Evolutionary conservation across 2,329 filamentous ascomycete genomes (phyloP), one percentile per base, ranked within the genome.

Genomic region (Pseudogymnoascus sp.): DNA sequence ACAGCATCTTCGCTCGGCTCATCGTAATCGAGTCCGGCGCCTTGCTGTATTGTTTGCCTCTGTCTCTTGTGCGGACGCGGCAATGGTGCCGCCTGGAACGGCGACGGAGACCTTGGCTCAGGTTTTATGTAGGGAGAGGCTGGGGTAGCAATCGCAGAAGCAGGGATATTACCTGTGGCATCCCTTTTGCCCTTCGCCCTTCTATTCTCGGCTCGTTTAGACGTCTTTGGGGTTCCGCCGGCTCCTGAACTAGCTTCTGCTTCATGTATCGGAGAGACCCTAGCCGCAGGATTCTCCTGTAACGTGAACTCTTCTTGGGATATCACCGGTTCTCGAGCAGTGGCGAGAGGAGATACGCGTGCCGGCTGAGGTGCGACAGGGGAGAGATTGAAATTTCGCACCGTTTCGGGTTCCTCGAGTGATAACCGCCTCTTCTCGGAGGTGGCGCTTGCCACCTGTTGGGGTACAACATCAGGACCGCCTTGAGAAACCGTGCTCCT

Each of bases 321-420:
- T 38, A 70, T 61, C 14, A 70, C 69, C 64, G 69, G 68, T 30
- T 68, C 65, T 66, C 74, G 74, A 59, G 77, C 73, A 70, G 76
- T 74, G 67, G 81, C 76, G 75, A 87, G 70, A 65, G 81, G 77
- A 72, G 88, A 80, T 65, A 84, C 85, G 70, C 89, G 87, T 57
- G 86, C 85, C 60, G 90, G 88, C 69, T 90, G 89, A 25, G 90
- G 89, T 59, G 89, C 89, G 70, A 87, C 76, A 41, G 87, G 88
- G 36, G 86, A 86, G 58, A 86, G 83, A 68, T 92, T 86, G 54
- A 37, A 59, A 71, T 58, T 92, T 87, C 67, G 86, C 86, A 70
- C 86, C 8, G 33, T 39, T 25, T 30, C 57, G 18, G 57, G 57
- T 12, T 58, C 57, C 14, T 58, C 57, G 18, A 39, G 33, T 18